A percentile compares a stretch with the other conserved stretches of the same genome.
Evolutionary conservation across 352 stramenopile genomes (phyloP).

Genomic region (Globisporangium acanthophoron): DNA sequence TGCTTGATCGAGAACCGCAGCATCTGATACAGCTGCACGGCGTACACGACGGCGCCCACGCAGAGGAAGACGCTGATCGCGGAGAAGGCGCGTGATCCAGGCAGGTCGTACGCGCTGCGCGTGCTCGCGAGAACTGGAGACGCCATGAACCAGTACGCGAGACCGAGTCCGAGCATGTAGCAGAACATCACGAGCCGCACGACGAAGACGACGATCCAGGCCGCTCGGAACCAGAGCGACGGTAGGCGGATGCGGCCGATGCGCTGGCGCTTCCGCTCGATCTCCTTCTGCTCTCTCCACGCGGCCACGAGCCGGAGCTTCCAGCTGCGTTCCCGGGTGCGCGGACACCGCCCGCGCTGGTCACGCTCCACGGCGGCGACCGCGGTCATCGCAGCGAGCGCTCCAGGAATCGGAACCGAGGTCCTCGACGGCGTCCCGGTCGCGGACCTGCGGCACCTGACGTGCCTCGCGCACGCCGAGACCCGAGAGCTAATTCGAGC

Average conservation of each 20-base stretch:
- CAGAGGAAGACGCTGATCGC: neutral
- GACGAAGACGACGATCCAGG: constrained; percentile 2
- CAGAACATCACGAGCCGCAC: constrained; percentile 1
- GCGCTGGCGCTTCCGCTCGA: constrained; percentile 5
- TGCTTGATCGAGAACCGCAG: neutral
- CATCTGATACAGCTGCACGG: constrained; percentile 4
- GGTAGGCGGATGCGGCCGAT: constrained; percentile 1
- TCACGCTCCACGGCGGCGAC: too few relatives aligned
- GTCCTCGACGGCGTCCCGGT: too few relatives aligned
- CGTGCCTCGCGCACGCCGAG: too few relatives aligned
- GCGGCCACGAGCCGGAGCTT: neutral
- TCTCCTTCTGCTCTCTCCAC: constrained; percentile 1
- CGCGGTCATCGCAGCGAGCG: too few relatives aligned
- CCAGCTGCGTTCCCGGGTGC: neutral
- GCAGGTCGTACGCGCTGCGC: constrained; percentile 3
- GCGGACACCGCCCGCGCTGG: too few relatives aligned
- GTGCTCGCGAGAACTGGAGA: constrained; percentile 6
- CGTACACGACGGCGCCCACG: constrained; percentile 1
- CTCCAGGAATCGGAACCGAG: too few relatives aligned
- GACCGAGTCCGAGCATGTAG: constrained; percentile 3
- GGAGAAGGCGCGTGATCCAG: neutral
- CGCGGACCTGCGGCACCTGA: too few relatives aligned
- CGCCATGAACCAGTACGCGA: constrained; percentile 8
- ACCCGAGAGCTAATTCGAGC: too few relatives aligned
- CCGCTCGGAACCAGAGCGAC: constrained; percentile 1